These are phyloP conservation scores for Paragyromitra xinjiangensis DNA, from an alignment of 495 filamentous ascomycete genomes.

Conservation along the genomic window DNA sequence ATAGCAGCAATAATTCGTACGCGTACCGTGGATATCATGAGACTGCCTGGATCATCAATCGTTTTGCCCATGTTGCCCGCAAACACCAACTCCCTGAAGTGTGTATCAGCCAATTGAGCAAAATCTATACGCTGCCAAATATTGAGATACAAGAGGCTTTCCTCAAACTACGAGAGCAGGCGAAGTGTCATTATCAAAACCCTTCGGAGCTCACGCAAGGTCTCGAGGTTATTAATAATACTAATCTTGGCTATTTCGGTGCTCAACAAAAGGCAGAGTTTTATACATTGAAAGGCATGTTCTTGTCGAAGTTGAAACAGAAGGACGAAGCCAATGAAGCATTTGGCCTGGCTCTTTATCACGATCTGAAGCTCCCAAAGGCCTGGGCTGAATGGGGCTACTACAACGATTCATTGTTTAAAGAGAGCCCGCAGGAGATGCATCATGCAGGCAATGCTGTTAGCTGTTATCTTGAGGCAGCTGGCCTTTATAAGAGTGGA, in stretches of 20 bases:
- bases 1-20: constrained; percentile 72
- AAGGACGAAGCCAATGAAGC: constrained; percentile 91
- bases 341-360: constrained; percentile 92
- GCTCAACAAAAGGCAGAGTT: constrained; percentile 97
- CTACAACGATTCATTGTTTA: constrained; percentile 95
- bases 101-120: constrained; percentile 93
- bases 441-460: constrained; percentile 86
- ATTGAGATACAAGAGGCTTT: constrained; percentile 99
- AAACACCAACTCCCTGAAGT: constrained; percentile 97
- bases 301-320: constrained; percentile 88
- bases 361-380: constrained; percentile 92
- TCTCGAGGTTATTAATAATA: constrained; percentile 98
- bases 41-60: constrained; percentile 99
- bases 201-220: constrained; percentile 87
- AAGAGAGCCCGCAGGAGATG: constrained; percentile 80
- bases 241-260: constrained; percentile 97
- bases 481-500: constrained; percentile 92
- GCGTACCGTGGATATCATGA: constrained; percentile 98
- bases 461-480: constrained; percentile 95
- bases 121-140: constrained; percentile 97
- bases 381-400: constrained; percentile 99
- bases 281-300: constrained; percentile 99
- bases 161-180: constrained; percentile 94
- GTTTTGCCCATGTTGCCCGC: constrained; percentile 95
- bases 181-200: constrained; percentile 98